Evolutionary conservation across 2,329 filamentous ascomycete species (phyloP), one percentile per base, ranked within the genome.

Genomic region (Hymenoscyphus occultus): DNA sequence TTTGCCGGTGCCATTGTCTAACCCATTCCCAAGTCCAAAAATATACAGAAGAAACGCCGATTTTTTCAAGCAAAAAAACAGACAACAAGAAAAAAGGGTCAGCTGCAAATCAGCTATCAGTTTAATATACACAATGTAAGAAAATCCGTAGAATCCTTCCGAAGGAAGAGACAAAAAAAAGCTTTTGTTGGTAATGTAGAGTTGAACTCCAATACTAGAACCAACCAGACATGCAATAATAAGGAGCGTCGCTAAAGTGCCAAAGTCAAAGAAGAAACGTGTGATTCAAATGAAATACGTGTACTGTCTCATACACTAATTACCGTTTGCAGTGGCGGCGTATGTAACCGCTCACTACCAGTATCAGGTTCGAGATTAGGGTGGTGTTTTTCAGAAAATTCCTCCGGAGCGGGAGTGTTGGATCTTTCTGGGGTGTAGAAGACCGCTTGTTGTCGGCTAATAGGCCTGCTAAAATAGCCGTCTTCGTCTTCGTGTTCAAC

Each of bases 401-500:
- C 59, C 12, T 58, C 58, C 22, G 35, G 22, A 6, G 31, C 9
- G 10, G 68, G 68, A 2, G 66, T 65, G 54, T 64, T 69, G 3
- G 71, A 70, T 6, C 68, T 67, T 62, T 74, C 73, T 10, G 74
- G 74, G 7, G 74, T 75, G 58, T 74, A 74, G 56, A 74, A 74
- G 54, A 68, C 67, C 19, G 71, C 72, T 54, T 74, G 72, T 3
- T 51, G 63, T 35, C 63, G 66, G 48, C 68, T 71, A 16, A 59
- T 61, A 19, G 68, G 69, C 54, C 64, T 64, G 39, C 60, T 65
- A 39, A 64, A 62, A 35, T 63, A 63, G 31, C 68, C 71, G 19
- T 73, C 69, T 19, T 71, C 75, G 57, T 76, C 73, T 22, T 71
- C 75, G 58, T 76, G 72, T 28, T 76, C 75, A 65, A 83, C 82